phyloP scores from a whole-genome alignment of 176 grass and related monocot genomes.

The Oryza meyeriana region DNA sequence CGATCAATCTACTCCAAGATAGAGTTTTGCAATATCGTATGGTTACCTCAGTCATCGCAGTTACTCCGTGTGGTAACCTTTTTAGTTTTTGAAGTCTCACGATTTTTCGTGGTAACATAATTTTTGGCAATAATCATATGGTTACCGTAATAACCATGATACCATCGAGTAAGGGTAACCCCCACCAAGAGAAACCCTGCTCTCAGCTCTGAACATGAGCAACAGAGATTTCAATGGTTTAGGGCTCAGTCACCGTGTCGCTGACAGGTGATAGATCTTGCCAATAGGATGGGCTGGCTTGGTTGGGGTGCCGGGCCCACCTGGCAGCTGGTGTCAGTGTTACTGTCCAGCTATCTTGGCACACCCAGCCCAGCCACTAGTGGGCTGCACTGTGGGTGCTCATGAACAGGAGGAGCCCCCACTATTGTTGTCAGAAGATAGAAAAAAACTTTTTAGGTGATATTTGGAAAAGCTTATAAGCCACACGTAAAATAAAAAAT shows the following conservation, averaged over 20 bases:
- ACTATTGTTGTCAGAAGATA: background rate
- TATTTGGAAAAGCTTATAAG: no score
- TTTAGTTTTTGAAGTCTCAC: no score
- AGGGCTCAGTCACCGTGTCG: background rate
- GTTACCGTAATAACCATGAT: no score
- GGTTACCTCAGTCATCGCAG: no score
- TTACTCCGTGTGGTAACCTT: no score
- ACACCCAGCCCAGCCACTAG: background rate
- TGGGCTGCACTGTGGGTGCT: background rate
- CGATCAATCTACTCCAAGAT: no score
- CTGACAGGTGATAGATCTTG: background rate
- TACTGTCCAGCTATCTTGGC: slow-evolving; percentile 26
- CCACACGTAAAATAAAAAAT: no score
- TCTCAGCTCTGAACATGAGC: background rate
- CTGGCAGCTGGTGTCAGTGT: background rate
- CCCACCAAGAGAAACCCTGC: no score
- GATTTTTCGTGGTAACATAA: no score
- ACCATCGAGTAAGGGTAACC: no score
- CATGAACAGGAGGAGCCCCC: background rate
- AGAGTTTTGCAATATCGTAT: no score
- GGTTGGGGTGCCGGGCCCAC: background rate
- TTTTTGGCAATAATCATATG: no score
- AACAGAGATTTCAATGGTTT: background rate
- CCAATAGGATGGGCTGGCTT: background rate
- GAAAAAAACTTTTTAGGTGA: background rate